Conservation (phyloP, 257 asterid species). For the Solanum rostratum region DNA sequence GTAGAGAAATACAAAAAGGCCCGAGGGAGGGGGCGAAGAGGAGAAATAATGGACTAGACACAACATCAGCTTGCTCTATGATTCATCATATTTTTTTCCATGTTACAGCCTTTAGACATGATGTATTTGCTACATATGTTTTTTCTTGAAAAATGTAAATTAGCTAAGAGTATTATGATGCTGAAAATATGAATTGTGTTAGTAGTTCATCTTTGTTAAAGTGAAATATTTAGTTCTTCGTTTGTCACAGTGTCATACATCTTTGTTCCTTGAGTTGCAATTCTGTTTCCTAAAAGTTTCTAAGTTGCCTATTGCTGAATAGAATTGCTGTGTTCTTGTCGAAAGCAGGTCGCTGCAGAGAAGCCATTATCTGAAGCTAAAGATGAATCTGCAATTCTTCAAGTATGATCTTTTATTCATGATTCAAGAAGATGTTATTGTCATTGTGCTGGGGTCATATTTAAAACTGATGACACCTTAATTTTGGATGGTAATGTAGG, state of each 20-base stretch:
- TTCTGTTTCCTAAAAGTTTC: neutral
- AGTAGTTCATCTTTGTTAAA: neutral
- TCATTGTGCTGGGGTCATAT: neutral
- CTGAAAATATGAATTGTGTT: neutral
- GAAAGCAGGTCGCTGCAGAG: constrained; percentile 32
- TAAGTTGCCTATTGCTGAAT: neutral
- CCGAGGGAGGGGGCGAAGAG: too few species aligned
- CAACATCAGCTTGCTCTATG: neutral
- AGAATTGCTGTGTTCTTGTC: neutral
- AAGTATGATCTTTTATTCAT: neutral
- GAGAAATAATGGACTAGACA: neutral
- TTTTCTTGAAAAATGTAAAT: neutral
- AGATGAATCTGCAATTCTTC: constrained; percentile 16
- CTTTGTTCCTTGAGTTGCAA: neutral
- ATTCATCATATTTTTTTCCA: neutral
- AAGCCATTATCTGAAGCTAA: constrained; percentile 24
- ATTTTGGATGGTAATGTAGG: constrained; percentile 29
- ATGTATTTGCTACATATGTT: neutral
- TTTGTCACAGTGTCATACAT: neutral
- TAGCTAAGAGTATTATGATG: neutral
- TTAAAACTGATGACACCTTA: neutral
- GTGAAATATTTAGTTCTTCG: neutral
- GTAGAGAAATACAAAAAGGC: neutral
- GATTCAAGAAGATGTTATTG: neutral
- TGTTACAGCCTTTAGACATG: neutral